Evolutionary conservation across 306 rosid genomes (phyloP).

Genomic region (Cajanus cajan): DNA sequence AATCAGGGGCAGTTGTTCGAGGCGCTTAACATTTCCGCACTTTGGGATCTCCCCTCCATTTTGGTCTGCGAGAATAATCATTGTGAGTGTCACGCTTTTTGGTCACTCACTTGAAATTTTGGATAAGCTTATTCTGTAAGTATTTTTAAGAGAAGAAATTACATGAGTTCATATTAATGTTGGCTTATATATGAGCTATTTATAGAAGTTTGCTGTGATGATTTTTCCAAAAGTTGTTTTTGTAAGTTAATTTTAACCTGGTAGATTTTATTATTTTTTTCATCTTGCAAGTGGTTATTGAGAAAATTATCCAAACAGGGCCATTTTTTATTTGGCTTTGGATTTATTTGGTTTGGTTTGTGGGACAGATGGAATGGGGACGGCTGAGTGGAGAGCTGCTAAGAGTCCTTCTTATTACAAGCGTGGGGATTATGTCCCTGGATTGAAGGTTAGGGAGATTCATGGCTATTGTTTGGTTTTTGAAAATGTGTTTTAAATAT

Average conservation of each 20-base stretch:
- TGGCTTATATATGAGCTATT: no score
- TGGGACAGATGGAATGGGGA: slow-evolving; percentile 84
- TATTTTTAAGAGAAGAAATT: no score
- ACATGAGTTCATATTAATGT: no score
- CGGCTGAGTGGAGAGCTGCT: slow-evolving; percentile 94
- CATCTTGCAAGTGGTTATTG: background rate
- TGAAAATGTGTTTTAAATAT: background rate
- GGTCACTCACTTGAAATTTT: no score
- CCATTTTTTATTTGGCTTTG: background rate
- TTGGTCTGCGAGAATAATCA: slow-evolving; percentile 91
- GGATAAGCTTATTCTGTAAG: no score
- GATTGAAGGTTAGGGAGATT: slow-evolving; percentile 60
- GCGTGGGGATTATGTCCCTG: slow-evolving; percentile 93
- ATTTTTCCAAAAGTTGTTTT: no score
- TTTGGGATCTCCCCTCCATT: slow-evolving; percentile 82
- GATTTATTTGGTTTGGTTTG: background rate
- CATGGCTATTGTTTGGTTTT: background rate
- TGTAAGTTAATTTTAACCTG: no score
- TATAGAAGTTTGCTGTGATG: no score
- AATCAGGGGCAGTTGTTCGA: slow-evolving; percentile 90
- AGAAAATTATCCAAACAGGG: background rate
- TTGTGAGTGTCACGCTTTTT: slow-evolving; percentile 64
- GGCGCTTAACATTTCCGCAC: slow-evolving; percentile 84
- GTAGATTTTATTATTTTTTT: no score
- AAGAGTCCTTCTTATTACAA: slow-evolving; percentile 82